phyloP scores from a whole-genome alignment of 495 filamentous ascomycete species.

The Aspergillus panamensis region DNA sequence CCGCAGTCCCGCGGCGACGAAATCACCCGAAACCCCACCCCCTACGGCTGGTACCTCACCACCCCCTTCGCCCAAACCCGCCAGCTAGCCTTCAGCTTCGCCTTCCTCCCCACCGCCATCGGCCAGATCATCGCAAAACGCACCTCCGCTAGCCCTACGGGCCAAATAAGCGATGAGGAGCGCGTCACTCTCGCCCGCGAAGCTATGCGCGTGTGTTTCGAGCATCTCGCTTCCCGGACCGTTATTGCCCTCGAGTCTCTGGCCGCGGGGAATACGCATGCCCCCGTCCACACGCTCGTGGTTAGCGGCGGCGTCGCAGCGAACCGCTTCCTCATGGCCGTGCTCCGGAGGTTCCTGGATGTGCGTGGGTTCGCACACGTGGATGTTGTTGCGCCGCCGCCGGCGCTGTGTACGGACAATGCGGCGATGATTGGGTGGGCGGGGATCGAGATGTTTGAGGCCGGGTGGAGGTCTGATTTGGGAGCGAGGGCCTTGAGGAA shows the following conservation, averaged over 20 bases:
- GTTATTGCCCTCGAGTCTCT: slow-evolving; percentile 59
- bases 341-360: slow-evolving; percentile 61
- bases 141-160: background rate
- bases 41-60: slow-evolving; percentile 57
- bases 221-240: slow-evolving; percentile 74
- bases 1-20: slow-evolving; percentile 54
- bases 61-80: slow-evolving; percentile 53
- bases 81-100: slow-evolving; percentile 59
- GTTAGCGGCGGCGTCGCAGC: slow-evolving; percentile 86
- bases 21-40: slow-evolving; percentile 33
- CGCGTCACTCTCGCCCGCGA: slow-evolving; percentile 63
- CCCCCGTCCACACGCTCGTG: slow-evolving; percentile 59
- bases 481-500: slow-evolving; percentile 58
- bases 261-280: slow-evolving; percentile 13
- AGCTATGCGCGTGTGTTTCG: slow-evolving; percentile 76
- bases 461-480: slow-evolving; percentile 63
- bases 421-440: slow-evolving; percentile 99
- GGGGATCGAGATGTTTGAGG: slow-evolving; percentile 86
- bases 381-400: slow-evolving; percentile 68
- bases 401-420: slow-evolving; percentile 82
- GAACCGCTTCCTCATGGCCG: slow-evolving; percentile 68
- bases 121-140: slow-evolving; percentile 37
- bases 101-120: slow-evolving; percentile 56
- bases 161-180: slow-evolving; percentile 38
- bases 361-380: slow-evolving; percentile 59